Evolutionary conservation across 495 filamentous ascomycete genomes (phyloP), one percentile per base, ranked within the genome.

Genomic region (Staphylotrichum tortipilum): DNA sequence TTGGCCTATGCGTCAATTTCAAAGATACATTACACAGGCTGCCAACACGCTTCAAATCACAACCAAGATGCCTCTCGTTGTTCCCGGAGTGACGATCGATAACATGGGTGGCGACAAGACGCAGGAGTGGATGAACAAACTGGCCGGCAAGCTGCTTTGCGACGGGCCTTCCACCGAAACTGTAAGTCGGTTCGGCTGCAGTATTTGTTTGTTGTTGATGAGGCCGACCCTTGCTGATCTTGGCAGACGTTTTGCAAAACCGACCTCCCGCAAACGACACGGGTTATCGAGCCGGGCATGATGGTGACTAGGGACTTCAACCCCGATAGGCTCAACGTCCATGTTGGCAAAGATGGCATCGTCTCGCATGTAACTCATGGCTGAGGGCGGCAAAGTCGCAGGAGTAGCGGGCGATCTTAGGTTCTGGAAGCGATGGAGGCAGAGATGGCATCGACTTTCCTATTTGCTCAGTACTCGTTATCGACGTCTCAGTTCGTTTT

Each of bases 61-160:
- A 37, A 33, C 45, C 74, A 83, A 59, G 34, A 91, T 91, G 86
- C 86, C 86, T 74, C 85, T 91, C 68, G 81, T 91, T 60, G 78
- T 89, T 15, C 86, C 86, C 12, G 84, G 80, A 60, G 69, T 89
- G 69, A 74, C 86, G 66, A 63, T 59, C 53, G 77, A 73, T 60
- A 76, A 72, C 65, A 62, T 68, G 34, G 71, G 65, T 45, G 61
- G 58, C 44, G 71, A 77, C 59, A 65, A 70, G 62, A 80, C 80
- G 53, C 68, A 76, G 33, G 78, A 83, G 52, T 91, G 86, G 86
- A 67, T 67, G 35, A 79, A 74, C 64, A 87, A 88, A 74, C 71
- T 91, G 14, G 78, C 82, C 44, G 86, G 86, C 52, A 90, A 90
- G 80, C 87, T 79, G 5, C 53, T 75, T 5, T 59, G 55, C 14